Percentiles rank a stretch among this genome's conserved stretches.
Conservation (phyloP, 345 rosid species). For the Eucalyptus fibrosa region DNA sequence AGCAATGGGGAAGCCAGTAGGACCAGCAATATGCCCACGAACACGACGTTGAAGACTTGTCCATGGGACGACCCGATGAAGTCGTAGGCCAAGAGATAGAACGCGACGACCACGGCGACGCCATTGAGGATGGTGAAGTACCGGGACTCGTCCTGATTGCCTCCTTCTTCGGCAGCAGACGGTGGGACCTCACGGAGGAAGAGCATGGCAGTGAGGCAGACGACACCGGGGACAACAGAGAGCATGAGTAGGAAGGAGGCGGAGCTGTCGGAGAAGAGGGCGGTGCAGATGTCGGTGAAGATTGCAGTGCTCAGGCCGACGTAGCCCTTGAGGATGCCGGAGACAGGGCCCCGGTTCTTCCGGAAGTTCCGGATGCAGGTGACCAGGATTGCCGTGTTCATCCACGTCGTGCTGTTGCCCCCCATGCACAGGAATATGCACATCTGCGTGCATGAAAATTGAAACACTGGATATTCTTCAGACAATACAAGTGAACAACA, state of each 20-base stretch:
- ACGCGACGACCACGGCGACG: conserved; percentile 64
- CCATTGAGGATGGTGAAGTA: conserved; percentile 54
- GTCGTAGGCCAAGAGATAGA: conserved; percentile 60
- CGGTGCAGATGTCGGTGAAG: conserved; percentile 78
- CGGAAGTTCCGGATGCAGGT: conserved; percentile 88
- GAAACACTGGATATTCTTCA: background rate
- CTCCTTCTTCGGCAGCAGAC: conserved; percentile 14
- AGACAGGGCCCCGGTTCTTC: conserved; percentile 78
- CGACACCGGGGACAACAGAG: conserved; percentile 39
- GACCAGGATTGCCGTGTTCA: conserved; percentile 91
- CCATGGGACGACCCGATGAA: conserved; percentile 27
- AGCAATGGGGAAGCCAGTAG: conserved; percentile 56
- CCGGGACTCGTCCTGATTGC: conserved; percentile 28
- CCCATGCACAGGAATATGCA: conserved; percentile 83
- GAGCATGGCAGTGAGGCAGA: conserved; percentile 65
- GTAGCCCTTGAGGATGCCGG: conserved; percentile 88
- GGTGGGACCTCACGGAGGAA: conserved; percentile 86
- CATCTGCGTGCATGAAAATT: conserved; percentile 13
- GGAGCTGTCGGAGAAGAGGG: conserved; percentile 58
- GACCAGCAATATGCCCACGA: conserved; percentile 30
- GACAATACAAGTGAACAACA: background rate
- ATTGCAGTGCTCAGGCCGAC: conserved; percentile 91
- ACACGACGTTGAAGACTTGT: conserved; percentile 16
- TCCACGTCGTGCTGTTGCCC: conserved; percentile 97
- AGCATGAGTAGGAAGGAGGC: conserved; percentile 60